Conservation (phyloP, 306 rosid species). For the Lathyrus oleraceus region DNA sequence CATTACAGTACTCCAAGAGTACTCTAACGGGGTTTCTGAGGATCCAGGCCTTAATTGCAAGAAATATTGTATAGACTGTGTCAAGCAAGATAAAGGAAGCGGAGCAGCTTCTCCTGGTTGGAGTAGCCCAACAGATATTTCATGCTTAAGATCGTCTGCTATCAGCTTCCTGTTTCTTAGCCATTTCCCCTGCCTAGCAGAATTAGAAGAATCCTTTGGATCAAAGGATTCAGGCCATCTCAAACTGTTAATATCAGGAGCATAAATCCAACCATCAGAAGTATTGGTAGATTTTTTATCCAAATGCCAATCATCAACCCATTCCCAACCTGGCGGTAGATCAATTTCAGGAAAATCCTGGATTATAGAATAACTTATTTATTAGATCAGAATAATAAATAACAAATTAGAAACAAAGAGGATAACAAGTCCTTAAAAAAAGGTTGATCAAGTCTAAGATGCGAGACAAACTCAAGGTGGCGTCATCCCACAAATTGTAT, state of each 20-base stretch:
- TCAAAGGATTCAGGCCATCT: conserved; percentile 74
- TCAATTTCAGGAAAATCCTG: conserved; percentile 59
- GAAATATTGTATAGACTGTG: conserved; percentile 62
- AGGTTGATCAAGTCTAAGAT: neutral
- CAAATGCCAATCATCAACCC: conserved; percentile 95
- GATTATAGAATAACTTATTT: conserved; percentile 23
- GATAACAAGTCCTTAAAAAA: neutral
- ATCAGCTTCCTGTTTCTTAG: conserved; percentile 65
- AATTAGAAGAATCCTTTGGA: conserved; percentile 46
- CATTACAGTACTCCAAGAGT: conserved; percentile 84
- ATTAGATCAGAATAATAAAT: neutral
- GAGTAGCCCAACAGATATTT: conserved; percentile 66
- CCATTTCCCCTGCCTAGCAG: conserved; percentile 87
- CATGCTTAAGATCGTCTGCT: conserved; percentile 44
- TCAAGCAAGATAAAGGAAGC: conserved; percentile 74
- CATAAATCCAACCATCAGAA: conserved; percentile 82
- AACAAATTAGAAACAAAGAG: conserved; percentile 4
- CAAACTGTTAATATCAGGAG: conserved; percentile 69
- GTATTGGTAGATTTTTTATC: conserved; percentile 53
- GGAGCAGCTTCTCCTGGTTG: conserved; percentile 82
- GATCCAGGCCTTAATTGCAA: conserved; percentile 73
- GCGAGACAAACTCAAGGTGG: conserved; percentile 9
- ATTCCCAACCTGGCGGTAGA: conserved; percentile 76
- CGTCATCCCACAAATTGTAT: conserved; percentile 1
- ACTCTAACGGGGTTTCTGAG: conserved; percentile 48